Percentiles rank a stretch among this genome's conserved stretches.
Evolutionary conservation across 1,139 yeast species (phyloP).

Genomic region (Suhomyces atakaporum): DNA sequence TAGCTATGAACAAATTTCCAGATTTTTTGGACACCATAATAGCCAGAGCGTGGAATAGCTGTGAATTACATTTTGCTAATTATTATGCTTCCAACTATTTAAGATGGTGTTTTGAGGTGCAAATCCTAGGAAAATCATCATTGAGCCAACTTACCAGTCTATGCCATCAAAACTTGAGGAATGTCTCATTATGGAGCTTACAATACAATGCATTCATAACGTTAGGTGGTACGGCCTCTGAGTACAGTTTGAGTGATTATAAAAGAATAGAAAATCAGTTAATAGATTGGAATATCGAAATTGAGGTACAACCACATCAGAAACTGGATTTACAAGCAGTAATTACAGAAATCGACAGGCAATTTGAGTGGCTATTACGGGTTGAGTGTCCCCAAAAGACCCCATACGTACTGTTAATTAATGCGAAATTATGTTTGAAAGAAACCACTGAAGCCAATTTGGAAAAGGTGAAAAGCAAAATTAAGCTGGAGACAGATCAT

Average conservation of each 20-base stretch:
- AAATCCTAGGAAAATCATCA: constrained; percentile 3
- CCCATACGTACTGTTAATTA: constrained; percentile 5
- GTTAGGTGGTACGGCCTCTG: constrained; percentile 4
- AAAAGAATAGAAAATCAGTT: constrained; percentile 10
- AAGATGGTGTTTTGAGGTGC: constrained; percentile 30
- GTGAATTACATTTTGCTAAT: constrained; percentile 42
- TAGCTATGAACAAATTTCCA: constrained; percentile 6
- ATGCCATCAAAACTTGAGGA: constrained; percentile 30
- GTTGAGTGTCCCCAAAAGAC: constrained; percentile 20
- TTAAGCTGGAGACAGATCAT: not conserved
- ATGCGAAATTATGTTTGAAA: not conserved
- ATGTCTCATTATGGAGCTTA: constrained; percentile 39
- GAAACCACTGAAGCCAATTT: not conserved
- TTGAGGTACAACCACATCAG: too few relatives aligned
- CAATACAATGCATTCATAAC: constrained; percentile 12
- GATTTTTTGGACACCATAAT: constrained; percentile 10
- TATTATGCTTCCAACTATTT: constrained; percentile 41
- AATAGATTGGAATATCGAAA: constrained; percentile 1
- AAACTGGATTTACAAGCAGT: constrained; percentile 2
- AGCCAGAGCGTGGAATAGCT: constrained; percentile 30
- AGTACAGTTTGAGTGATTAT: constrained; percentile 23
- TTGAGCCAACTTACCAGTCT: constrained; percentile 8
- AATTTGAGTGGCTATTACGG: constrained; percentile 26
- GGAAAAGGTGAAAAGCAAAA: not conserved
- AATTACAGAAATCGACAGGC: constrained; percentile 2